These are phyloP conservation scores for Camellia granthamiana DNA, from an alignment of 148 eudicot species.

Conservation along the genomic window DNA sequence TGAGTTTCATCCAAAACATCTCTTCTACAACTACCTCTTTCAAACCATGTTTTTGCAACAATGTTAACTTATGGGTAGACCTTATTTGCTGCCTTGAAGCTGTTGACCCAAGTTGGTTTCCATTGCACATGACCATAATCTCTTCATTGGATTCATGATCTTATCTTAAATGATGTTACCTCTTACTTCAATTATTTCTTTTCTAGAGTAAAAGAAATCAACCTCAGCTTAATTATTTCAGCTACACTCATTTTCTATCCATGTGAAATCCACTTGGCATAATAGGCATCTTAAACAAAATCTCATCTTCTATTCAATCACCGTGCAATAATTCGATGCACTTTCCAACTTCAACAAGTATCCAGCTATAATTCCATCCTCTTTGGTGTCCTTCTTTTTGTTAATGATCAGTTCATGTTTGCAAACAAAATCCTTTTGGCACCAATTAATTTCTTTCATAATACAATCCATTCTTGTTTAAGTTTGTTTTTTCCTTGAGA, in stretches of 20 bases:
- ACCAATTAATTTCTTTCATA: not conserved
- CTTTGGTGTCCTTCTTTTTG: not conserved
- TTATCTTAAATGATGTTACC: not conserved
- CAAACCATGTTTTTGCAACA: not conserved
- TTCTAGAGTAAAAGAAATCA: not conserved
- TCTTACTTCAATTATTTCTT: not conserved
- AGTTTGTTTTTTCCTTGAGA: too few species aligned
- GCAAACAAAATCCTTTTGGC: not conserved
- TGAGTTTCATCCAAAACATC: not conserved
- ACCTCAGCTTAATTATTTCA: not conserved
- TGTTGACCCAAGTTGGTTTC: too few species aligned
- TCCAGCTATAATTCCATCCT: not conserved
- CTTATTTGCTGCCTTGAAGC: not conserved
- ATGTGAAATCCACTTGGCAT: not conserved
- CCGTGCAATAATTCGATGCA: not conserved
- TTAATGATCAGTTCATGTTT: not conserved
- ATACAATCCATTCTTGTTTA: too few species aligned
- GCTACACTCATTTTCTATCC: not conserved
- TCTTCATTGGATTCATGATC: not conserved
- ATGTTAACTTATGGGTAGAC: not conserved
- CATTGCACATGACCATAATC: not conserved
- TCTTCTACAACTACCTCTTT: not conserved
- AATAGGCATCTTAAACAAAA: not conserved
- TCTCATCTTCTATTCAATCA: not conserved
- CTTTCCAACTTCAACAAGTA: not conserved